These are phyloP conservation scores for Colletotrichum ledebouriae DNA, from an alignment of 2,329 filamentous ascomycete genomes.

Conservation along the genomic window DNA sequence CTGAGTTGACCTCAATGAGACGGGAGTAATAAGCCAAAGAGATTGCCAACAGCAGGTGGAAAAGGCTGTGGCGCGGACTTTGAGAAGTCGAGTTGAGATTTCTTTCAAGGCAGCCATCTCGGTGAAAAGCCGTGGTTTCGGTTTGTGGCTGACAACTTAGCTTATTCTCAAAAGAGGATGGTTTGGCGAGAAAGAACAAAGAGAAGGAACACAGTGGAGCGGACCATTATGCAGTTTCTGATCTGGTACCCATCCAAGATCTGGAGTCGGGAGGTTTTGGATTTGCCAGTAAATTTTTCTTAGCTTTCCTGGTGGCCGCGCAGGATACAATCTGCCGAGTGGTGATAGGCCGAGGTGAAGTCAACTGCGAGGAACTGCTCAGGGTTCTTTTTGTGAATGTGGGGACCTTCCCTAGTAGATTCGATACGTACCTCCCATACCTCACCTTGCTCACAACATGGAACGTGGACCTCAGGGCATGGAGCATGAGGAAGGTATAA, in stretches of 20 bases:
- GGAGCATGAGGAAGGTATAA: slow-evolving; percentile 19
- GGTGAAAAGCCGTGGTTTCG: slow-evolving; percentile 40
- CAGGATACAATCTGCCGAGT: slow-evolving; percentile 29
- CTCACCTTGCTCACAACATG: slow-evolving; percentile 21
- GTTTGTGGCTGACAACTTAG: slow-evolving; percentile 22
- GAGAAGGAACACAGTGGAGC: slow-evolving; percentile 28
- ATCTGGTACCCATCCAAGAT: slow-evolving; percentile 11
- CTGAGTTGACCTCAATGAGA: slow-evolving; percentile 6
- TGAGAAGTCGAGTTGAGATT: background rate
- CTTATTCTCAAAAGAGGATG: slow-evolving; percentile 32
- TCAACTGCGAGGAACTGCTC: slow-evolving; percentile 23
- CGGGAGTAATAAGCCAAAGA: no score
- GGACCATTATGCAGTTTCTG: background rate
- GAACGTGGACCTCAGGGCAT: slow-evolving; percentile 7
- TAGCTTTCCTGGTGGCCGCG: background rate
- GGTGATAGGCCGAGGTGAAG: slow-evolving; percentile 38
- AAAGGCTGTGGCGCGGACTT: slow-evolving; percentile 27
- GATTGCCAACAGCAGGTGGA: slow-evolving; percentile 7
- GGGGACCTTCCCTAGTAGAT: slow-evolving; percentile 33
- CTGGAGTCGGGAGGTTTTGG: slow-evolving; percentile 13
- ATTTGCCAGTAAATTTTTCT: background rate
- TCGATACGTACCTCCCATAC: slow-evolving; percentile 24
- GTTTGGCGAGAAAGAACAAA: slow-evolving; percentile 19
- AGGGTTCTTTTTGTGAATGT: slow-evolving; percentile 32
- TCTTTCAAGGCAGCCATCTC: slow-evolving; percentile 24